phyloP scores from a whole-genome alignment of 2,329 filamentous ascomycete genomes.

The Claviceps capensis region DNA sequence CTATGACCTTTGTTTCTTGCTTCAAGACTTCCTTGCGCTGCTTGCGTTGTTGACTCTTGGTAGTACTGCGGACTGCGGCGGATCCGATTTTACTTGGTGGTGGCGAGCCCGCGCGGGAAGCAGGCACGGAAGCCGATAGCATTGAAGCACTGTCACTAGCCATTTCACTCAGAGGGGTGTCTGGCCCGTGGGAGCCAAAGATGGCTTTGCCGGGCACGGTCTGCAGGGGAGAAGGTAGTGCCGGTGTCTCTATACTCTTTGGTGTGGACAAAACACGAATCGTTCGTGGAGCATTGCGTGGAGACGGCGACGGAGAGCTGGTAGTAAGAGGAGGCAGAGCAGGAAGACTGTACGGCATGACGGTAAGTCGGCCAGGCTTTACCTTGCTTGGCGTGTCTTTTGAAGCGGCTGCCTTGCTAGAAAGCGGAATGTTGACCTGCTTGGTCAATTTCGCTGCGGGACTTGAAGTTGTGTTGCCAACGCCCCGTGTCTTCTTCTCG shows the following conservation, averaged over 20 bases:
- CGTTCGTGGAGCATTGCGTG: conserved; percentile 45
- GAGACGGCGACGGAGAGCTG: conserved; percentile 33
- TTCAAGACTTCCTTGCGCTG: conserved; percentile 55
- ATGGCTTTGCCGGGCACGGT: conserved; percentile 17
- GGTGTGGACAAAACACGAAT: conserved; percentile 46
- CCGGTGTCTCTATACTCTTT: conserved; percentile 41
- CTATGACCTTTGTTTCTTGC: conserved; percentile 44
- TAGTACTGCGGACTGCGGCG: conserved; percentile 53
- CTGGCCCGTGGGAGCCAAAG: conserved; percentile 38
- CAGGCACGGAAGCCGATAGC: conserved; percentile 55
- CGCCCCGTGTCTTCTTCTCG: conserved; percentile 11
- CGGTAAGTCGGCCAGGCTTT: conserved; percentile 7
- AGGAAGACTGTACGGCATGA: conserved; percentile 31
- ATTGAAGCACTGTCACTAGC: conserved; percentile 67
- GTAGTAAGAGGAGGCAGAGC: conserved; percentile 32
- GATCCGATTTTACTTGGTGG: conserved; percentile 51
- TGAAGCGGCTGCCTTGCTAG: background rate
- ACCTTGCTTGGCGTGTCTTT: conserved; percentile 1
- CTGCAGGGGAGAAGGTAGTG: conserved; percentile 20
- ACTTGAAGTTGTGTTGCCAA: background rate
- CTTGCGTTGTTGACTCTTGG: conserved; percentile 69
- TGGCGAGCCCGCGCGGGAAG: conserved; percentile 58
- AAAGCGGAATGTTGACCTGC: background rate
- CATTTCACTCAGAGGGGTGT: conserved; percentile 59
- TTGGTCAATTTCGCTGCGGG: background rate